A percentile compares a stretch with the other conserved stretches of the same genome.
phyloP scores from a whole-genome alignment of 805 yeast genomes.

The Kuraishia floccosa region DNA sequence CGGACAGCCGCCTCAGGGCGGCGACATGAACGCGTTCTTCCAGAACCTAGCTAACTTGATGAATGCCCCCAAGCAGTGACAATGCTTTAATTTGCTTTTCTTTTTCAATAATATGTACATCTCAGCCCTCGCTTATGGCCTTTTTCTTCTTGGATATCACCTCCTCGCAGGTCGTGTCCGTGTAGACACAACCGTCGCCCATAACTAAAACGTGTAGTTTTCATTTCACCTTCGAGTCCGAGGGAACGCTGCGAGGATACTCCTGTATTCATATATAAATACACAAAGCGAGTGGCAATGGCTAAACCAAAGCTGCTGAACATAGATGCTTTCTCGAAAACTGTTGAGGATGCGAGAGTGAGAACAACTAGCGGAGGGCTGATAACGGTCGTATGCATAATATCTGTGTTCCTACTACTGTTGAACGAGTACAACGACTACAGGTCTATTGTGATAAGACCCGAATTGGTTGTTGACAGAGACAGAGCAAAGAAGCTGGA shows the following conservation, averaged over 20 bases:
- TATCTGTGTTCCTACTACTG: slow-evolving; percentile 51
- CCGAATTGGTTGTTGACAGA: slow-evolving; percentile 84
- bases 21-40: slow-evolving; percentile 22
- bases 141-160: too few species aligned
- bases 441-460: slow-evolving; percentile 53
- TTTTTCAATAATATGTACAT: too few species aligned
- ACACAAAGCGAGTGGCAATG: not conserved
- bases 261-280: not conserved
- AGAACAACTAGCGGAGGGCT: slow-evolving; percentile 86
- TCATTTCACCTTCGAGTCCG: too few species aligned
- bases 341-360: slow-evolving; percentile 87
- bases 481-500: slow-evolving; percentile 66
- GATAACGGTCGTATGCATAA: slow-evolving; percentile 62
- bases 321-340: slow-evolving; percentile 85
- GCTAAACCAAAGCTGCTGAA: slow-evolving; percentile 26
- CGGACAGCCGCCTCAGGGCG: slow-evolving; percentile 7
- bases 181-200: too few species aligned
- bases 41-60: slow-evolving; percentile 23
- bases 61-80: too few species aligned
- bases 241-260: too few species aligned
- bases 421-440: slow-evolving; percentile 71
- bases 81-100: too few species aligned
- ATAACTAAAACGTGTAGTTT: too few species aligned
- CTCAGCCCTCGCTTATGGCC: too few species aligned
- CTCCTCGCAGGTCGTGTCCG: too few species aligned